These are phyloP conservation scores for Blastobotrys mokoenaii DNA, from an alignment of 805 yeast species.

Conservation along the genomic window DNA sequence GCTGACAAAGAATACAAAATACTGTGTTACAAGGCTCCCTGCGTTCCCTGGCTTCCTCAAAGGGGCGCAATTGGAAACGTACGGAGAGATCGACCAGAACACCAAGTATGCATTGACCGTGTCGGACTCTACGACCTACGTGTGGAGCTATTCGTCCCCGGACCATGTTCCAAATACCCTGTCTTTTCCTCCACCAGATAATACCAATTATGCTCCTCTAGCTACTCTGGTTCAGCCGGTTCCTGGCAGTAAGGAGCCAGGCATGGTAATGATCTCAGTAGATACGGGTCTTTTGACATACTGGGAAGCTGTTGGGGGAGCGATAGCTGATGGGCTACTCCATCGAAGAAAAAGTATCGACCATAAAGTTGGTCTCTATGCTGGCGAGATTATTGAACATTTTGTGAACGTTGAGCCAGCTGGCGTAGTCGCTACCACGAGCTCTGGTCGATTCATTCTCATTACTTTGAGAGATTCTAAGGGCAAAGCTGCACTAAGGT, in stretches of 20 bases:
- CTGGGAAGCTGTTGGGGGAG: constrained; percentile 66
- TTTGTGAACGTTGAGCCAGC: constrained; percentile 62
- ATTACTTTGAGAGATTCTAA: constrained; percentile 56
- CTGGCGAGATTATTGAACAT: constrained; percentile 48
- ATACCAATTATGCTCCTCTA: constrained; percentile 25
- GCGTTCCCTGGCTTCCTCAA: constrained; percentile 42
- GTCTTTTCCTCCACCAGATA: constrained; percentile 34
- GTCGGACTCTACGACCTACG: constrained; percentile 44
- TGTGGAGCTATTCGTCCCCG: constrained; percentile 61
- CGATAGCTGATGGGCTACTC: constrained; percentile 55
- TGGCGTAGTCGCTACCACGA: constrained; percentile 65
- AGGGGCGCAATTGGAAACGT: constrained; percentile 16
- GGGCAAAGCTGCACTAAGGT: constrained; percentile 44
- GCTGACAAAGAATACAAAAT: constrained; percentile 50
- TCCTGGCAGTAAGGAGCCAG: constrained; percentile 50
- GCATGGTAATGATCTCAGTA: constrained; percentile 58
- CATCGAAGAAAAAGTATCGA: constrained; percentile 31
- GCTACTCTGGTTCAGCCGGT: constrained; percentile 54
- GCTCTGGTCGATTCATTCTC: constrained; percentile 55
- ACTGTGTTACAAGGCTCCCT: constrained; percentile 48
- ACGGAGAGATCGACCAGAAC: constrained; percentile 40
- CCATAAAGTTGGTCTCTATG: constrained; percentile 35
- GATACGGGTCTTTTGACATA: constrained; percentile 52
- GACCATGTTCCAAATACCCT: constrained; percentile 52
- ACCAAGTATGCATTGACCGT: constrained; percentile 44